Evolutionary conservation across 768 basidiomycete species (phyloP).

Genomic region (Lentinula boryana): DNA sequence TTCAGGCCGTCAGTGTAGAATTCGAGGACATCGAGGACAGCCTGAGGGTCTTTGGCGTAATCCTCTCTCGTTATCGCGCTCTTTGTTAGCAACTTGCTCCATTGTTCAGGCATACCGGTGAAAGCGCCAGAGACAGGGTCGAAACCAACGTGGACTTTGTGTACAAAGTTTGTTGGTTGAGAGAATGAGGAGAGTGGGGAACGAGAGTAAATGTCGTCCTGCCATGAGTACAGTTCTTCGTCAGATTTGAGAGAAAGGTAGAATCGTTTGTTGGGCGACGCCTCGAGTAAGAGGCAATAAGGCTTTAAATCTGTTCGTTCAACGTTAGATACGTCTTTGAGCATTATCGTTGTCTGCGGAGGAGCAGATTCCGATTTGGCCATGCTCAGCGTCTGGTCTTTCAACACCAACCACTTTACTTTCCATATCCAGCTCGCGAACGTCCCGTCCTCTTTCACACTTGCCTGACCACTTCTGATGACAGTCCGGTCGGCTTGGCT

Average conservation of each 20-base stretch:
- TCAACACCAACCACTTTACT: constrained; percentile 84
- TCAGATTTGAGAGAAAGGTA: constrained; percentile 85
- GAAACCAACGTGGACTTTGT: constrained; percentile 97
- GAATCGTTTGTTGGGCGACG: constrained; percentile 49
- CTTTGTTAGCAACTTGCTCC: constrained; percentile 94
- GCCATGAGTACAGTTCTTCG: constrained; percentile 97
- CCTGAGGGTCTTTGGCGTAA: constrained; percentile 94
- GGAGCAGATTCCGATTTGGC: constrained; percentile 81
- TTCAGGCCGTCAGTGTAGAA: constrained; percentile 94
- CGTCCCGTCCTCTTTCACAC: constrained; percentile 86
- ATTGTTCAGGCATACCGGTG: constrained; percentile 95
- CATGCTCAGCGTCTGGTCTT: constrained; percentile 70
- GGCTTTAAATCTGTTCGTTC: constrained; percentile 93
- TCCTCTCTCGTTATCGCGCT: constrained; percentile 98
- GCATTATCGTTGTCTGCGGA: constrained; percentile 53
- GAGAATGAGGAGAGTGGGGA: constrained; percentile 81
- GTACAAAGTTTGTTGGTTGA: constrained; percentile 95
- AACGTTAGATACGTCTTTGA: constrained; percentile 79
- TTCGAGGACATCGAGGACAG: constrained; percentile 94
- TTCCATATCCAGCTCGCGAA: constrained; percentile 90
- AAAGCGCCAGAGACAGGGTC: constrained; percentile 93
- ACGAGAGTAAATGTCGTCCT: constrained; percentile 91
- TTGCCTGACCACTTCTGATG: constrained; percentile 68
- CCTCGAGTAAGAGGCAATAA: constrained; percentile 85
- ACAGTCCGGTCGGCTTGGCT: constrained; percentile 17